Percentiles rank a stretch among this genome's conserved stretches.
These are phyloP conservation scores for Fusarium sp. DNA, from an alignment of 2,329 filamentous ascomycete species.

Conservation along the genomic window DNA sequence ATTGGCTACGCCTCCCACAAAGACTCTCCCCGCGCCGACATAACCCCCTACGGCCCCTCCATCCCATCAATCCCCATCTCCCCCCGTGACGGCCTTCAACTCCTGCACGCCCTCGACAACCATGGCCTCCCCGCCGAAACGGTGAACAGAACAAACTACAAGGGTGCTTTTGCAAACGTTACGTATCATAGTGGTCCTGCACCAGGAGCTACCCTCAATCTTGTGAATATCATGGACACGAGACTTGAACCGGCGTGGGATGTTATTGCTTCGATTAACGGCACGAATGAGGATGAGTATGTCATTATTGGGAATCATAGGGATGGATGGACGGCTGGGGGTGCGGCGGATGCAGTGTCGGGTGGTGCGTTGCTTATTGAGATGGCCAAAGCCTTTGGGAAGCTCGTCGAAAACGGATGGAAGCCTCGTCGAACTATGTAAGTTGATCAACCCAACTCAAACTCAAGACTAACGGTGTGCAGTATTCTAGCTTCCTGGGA, in stretches of 20 bases:
- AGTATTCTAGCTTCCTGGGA: constrained; percentile 28
- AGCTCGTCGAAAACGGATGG: constrained; percentile 58
- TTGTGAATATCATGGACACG: constrained; percentile 28
- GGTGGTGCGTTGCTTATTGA: constrained; percentile 60
- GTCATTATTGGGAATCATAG: constrained; percentile 62
- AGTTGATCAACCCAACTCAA: accelerated
- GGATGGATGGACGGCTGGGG: constrained; percentile 64
- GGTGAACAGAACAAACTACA: constrained; percentile 23
- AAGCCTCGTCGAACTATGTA: constrained; percentile 60
- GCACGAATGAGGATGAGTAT: constrained; percentile 52
- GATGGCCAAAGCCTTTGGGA: constrained; percentile 58
- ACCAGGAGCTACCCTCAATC: not conserved
- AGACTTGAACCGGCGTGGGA: constrained; percentile 36
- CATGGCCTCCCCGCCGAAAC: constrained; percentile 12
- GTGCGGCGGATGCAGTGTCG: constrained; percentile 61
- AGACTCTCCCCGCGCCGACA: constrained; percentile 23
- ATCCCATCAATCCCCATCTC: constrained; percentile 30
- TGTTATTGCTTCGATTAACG: constrained; percentile 54
- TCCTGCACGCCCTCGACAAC: constrained; percentile 6
- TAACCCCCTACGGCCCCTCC: constrained; percentile 18
- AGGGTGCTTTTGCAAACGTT: constrained; percentile 22
- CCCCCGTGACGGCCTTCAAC: constrained; percentile 16
- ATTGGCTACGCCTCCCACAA: constrained; percentile 32
- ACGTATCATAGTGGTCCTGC: constrained; percentile 28
- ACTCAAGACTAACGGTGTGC: not conserved